Conservation (phyloP, 169 alveolate species). For the Plasmodium inui region DNA sequence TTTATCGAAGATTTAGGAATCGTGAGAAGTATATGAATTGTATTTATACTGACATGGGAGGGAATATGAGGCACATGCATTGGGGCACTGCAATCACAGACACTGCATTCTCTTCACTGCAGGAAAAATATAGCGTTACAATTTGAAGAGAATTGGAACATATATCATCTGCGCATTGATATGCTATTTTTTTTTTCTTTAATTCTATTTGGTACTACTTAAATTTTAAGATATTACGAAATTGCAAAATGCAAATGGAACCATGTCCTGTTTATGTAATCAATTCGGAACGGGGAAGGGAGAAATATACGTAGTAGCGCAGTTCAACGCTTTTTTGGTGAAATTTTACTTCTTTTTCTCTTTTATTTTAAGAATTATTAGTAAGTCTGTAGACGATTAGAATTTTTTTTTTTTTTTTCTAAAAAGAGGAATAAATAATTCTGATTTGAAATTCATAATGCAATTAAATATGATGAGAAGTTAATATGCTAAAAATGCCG, state of each 20-base stretch:
- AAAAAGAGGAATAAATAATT: background rate
- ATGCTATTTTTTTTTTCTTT: background rate
- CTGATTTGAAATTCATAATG: background rate
- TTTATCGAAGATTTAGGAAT: background rate
- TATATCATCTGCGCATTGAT: background rate
- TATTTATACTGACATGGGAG: background rate
- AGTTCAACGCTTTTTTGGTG: background rate
- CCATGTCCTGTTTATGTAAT: background rate
- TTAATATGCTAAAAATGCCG: background rate
- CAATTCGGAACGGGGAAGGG: background rate
- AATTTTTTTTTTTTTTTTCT: background rate
- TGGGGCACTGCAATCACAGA: background rate
- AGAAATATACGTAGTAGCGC: background rate
- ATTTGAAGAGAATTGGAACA: background rate
- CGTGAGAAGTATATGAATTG: background rate
- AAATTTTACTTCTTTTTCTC: background rate
- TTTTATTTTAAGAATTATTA: background rate
- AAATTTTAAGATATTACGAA: background rate
- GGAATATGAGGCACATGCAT: background rate
- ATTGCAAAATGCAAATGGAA: background rate
- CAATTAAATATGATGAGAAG: background rate
- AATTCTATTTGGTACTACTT: background rate
- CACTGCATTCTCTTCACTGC: background rate
- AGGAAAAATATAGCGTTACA: background rate
- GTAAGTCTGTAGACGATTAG: background rate